Conservation (phyloP, 495 filamentous ascomycete genomes). For the Penicillium subrubescens region DNA sequence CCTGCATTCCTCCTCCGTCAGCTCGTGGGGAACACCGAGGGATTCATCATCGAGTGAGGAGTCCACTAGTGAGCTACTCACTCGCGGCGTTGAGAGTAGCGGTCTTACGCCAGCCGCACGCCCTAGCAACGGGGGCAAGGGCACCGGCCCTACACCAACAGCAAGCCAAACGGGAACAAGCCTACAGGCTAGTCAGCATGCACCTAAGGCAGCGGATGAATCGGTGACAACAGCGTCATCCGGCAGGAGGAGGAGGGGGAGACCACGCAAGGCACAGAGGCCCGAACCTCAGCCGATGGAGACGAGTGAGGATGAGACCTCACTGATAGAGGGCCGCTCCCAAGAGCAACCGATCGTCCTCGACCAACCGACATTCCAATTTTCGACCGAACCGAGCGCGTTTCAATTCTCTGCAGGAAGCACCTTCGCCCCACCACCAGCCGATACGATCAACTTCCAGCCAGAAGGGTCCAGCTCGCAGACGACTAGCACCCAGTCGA, state of each 20-base stretch:
- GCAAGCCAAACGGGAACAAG: neutral
- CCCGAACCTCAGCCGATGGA: neutral
- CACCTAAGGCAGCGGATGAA: neutral
- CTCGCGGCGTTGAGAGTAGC: neutral
- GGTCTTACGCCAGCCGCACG: neutral
- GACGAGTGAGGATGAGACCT: neutral
- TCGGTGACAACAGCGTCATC: neutral
- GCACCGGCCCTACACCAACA: neutral
- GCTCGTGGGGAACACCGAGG: conserved; percentile 5
- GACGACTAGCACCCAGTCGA: neutral
- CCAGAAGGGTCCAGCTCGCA: neutral
- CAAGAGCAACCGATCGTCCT: neutral
- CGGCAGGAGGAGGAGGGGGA: neutral
- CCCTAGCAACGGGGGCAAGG: neutral
- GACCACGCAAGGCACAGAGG: neutral
- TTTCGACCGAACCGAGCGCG: neutral
- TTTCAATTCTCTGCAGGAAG: neutral
- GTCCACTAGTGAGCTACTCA: too few species aligned
- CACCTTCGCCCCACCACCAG: neutral
- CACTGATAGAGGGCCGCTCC: too few species aligned
- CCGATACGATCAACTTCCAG: neutral
- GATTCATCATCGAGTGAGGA: neutral
- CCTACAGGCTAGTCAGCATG: neutral
- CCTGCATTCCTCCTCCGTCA: neutral
- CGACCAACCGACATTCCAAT: neutral